Percentiles rank a stretch among this genome's conserved stretches.
Evolutionary conservation across 1,284 basidiomycete genomes (phyloP).

Genomic region (Ceratobasidium sp.): DNA sequence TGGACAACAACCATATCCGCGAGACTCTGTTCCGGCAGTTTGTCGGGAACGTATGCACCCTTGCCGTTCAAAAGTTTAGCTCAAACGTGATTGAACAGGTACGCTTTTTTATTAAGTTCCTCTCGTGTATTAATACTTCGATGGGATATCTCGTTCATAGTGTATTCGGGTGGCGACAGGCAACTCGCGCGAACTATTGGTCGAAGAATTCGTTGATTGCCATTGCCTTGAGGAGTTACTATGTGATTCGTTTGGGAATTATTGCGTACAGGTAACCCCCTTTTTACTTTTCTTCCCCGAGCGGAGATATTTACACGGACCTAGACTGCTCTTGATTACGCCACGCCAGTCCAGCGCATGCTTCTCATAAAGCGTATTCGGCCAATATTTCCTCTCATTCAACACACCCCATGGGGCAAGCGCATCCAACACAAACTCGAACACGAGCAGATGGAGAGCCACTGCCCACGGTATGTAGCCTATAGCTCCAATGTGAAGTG

Average conservation of each 20-base stretch:
- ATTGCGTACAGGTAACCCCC: slow-evolving; percentile 89
- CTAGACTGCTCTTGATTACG: slow-evolving; percentile 95
- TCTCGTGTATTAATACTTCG: slow-evolving; percentile 1
- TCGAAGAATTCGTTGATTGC: slow-evolving; percentile 95
- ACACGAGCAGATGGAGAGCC: slow-evolving; percentile 83
- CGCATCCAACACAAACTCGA: slow-evolving; percentile 97
- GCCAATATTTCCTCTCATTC: slow-evolving; percentile 93
- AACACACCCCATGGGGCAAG: slow-evolving; percentile 98
- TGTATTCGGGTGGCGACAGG: slow-evolving; percentile 98
- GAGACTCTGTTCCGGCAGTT: slow-evolving; percentile 98
- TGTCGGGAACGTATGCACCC: slow-evolving; percentile 95
- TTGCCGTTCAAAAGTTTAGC: slow-evolving; percentile 99
- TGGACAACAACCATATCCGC: slow-evolving; percentile 98
- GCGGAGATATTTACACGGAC: slow-evolving; percentile 43
- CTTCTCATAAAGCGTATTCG: slow-evolving; percentile 92
- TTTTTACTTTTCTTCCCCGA: slow-evolving; percentile 40
- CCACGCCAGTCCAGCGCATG: slow-evolving; percentile 87
- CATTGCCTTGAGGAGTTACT: slow-evolving; percentile 95
- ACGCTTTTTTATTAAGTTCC: not conserved
- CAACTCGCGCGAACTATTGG: slow-evolving; percentile 91
- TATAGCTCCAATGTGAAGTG: slow-evolving; percentile 57
- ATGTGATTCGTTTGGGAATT: slow-evolving; percentile 94
- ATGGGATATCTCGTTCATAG: slow-evolving; percentile 61
- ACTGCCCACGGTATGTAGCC: slow-evolving; percentile 61
- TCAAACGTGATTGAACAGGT: slow-evolving; percentile 96